phyloP scores from a whole-genome alignment of 768 basidiomycete genomes.

The Boletus huronensis region DNA sequence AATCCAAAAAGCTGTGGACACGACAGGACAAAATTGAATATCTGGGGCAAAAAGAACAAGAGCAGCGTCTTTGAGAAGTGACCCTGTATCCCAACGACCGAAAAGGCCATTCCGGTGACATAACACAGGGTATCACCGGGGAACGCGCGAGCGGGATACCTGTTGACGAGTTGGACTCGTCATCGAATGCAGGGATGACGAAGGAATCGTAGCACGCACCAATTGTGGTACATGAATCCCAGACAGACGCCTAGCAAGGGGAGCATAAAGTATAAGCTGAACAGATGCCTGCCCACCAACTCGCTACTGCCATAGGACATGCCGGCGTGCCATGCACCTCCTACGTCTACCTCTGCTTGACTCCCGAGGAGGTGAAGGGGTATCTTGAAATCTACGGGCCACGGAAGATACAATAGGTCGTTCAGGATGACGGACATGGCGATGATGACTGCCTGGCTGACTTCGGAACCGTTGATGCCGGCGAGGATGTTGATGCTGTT shows the following conservation, averaged over 20 bases:
- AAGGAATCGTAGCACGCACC: constrained; percentile 48
- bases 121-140: constrained; percentile 98
- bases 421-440: constrained; percentile 87
- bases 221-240: constrained; percentile 94
- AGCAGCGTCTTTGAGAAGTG: constrained; percentile 97
- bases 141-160: constrained; percentile 95
- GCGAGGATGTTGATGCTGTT: constrained; percentile 99
- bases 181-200: background rate
- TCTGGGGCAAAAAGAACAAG: constrained; percentile 95
- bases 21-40: constrained; percentile 95
- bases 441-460: constrained; percentile 89
- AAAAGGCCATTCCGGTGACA: constrained; percentile 97
- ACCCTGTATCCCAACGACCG: constrained; percentile 94
- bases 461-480: constrained; percentile 96
- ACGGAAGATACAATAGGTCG: constrained; percentile 91
- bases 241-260: constrained; percentile 88
- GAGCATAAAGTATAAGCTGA: constrained; percentile 96
- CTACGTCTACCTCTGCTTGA: constrained; percentile 64
- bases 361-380: constrained; percentile 68
- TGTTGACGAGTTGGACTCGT: constrained; percentile 29
- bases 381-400: constrained; percentile 71
- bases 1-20: constrained; percentile 93
- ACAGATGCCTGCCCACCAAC: constrained; percentile 88
- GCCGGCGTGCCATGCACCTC: constrained; percentile 78
- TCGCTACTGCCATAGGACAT: constrained; percentile 84